Percentiles rank a stretch among this genome's conserved stretches.
phyloP scores from a whole-genome alignment of 805 yeast genomes.

The Ogataea philodendri region DNA sequence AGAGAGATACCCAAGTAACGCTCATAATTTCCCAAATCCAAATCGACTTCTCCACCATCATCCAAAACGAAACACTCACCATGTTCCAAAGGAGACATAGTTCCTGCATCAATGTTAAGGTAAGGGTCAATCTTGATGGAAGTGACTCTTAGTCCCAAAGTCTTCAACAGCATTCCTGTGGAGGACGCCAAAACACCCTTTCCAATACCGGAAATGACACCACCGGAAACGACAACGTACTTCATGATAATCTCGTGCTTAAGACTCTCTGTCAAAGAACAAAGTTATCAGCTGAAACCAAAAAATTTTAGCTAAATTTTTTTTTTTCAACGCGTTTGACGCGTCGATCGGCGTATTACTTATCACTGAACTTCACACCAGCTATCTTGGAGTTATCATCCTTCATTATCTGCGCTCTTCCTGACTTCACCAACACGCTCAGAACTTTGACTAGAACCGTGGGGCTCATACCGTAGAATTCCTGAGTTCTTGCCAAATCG shows the following conservation, averaged over 20 bases:
- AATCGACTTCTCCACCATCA: slow-evolving; percentile 99
- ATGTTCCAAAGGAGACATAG: slow-evolving; percentile 98
- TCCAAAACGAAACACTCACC: slow-evolving; percentile 98
- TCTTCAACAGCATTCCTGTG: slow-evolving; percentile 91
- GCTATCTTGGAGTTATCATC: slow-evolving; percentile 53
- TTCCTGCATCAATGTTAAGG: slow-evolving; percentile 99
- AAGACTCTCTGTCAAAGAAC: slow-evolving; percentile 2
- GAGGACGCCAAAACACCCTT: slow-evolving; percentile 98
- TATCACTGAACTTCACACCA: slow-evolving; percentile 64
- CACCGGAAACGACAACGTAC: slow-evolving; percentile 99
- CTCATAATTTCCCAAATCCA: slow-evolving; percentile 97
- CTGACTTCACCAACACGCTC: slow-evolving; percentile 58
- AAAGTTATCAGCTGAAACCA: slow-evolving; percentile 10
- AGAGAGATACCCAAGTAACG: slow-evolving; percentile 91
- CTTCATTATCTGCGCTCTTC: slow-evolving; percentile 70
- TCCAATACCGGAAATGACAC: slow-evolving; percentile 99
- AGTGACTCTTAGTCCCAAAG: slow-evolving; percentile 91
- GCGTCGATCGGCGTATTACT: slow-evolving; percentile 33
- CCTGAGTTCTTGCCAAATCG: slow-evolving; percentile 54
- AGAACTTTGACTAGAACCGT: slow-evolving; percentile 52
- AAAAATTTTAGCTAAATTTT: slow-evolving; percentile 13
- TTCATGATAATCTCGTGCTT: slow-evolving; percentile 57
- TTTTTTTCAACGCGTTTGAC: slow-evolving; percentile 11
- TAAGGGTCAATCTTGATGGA: slow-evolving; percentile 98
- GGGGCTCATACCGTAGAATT: slow-evolving; percentile 62